Percentiles rank a stretch among this genome's conserved stretches.
Conservation (phyloP, 306 rosid species). For the Dalbergia oliveri region DNA sequence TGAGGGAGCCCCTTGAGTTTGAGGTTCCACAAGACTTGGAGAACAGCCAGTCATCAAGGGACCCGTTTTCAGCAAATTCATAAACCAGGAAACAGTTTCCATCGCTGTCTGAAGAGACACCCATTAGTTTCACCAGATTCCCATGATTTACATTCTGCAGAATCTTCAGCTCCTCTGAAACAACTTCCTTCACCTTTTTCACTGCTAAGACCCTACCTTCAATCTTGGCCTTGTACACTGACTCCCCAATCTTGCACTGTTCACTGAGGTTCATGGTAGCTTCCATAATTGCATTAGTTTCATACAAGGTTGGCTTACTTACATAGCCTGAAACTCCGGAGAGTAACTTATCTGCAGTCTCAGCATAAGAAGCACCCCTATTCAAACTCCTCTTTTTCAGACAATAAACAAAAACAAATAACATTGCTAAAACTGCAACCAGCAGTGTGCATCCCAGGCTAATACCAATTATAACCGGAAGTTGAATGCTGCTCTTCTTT, state of each 20-base stretch:
- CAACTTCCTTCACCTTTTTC: conserved; percentile 66
- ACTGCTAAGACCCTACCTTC: conserved; percentile 63
- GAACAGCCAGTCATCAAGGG: conserved; percentile 73
- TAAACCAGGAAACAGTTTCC: conserved; percentile 71
- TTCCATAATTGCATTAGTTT: conserved; percentile 62
- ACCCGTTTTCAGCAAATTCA: conserved; percentile 80
- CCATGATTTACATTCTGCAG: conserved; percentile 84
- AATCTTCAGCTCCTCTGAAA: conserved; percentile 72
- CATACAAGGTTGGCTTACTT: conserved; percentile 70
- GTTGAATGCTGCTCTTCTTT: conserved; percentile 26
- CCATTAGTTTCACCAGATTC: conserved; percentile 79
- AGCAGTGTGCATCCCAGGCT: conserved; percentile 55
- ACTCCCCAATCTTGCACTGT: conserved; percentile 63
- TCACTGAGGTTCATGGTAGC: conserved; percentile 73
- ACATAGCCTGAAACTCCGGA: conserved; percentile 79
- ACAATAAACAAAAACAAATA: conserved; percentile 45
- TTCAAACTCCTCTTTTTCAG: conserved; percentile 46
- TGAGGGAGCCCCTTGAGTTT: conserved; percentile 48
- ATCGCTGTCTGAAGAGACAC: conserved; percentile 60
- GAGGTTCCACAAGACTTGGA: conserved; percentile 46
- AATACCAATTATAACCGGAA: conserved; percentile 45
- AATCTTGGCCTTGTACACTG: conserved; percentile 74
- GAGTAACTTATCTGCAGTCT: conserved; percentile 63
- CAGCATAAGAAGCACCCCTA: conserved; percentile 50
- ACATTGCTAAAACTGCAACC: conserved; percentile 35